phyloP scores from a whole-genome alignment of 2,329 filamentous ascomycete species.

The Apiospora malaysiana region DNA sequence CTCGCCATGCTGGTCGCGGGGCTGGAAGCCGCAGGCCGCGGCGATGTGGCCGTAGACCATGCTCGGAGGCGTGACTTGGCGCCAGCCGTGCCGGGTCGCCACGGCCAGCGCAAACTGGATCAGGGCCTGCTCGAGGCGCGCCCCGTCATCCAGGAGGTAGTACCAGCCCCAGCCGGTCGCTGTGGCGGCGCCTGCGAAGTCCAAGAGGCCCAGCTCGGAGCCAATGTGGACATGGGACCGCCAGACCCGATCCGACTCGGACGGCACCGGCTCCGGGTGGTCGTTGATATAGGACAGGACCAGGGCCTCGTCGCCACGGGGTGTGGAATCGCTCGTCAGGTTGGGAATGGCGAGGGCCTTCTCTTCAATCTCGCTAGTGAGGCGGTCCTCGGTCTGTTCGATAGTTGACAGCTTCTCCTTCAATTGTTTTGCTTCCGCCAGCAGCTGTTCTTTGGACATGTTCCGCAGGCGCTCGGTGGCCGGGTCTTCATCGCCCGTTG shows the following conservation, averaged over 20 bases:
- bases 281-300: conserved; percentile 82
- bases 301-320: conserved; percentile 68
- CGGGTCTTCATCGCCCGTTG: conserved; percentile 50
- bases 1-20: conserved; percentile 87
- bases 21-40: conserved; percentile 91
- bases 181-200: conserved; percentile 82
- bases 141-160: conserved; percentile 89
- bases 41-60: conserved; percentile 93
- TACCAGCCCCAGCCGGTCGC: conserved; percentile 98
- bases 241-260: conserved; percentile 54
- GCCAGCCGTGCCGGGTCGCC: conserved; percentile 78
- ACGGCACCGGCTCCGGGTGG: conserved; percentile 52
- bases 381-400: conserved; percentile 64
- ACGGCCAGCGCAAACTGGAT: conserved; percentile 82
- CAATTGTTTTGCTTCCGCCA: conserved; percentile 67
- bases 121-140: conserved; percentile 92
- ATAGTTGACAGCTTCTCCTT: conserved; percentile 68
- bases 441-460: conserved; percentile 55
- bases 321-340: conserved; percentile 78
- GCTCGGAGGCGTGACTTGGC: conserved; percentile 80
- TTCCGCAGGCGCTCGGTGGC: conserved; percentile 33
- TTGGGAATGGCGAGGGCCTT: conserved; percentile 86
- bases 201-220: conserved; percentile 82
- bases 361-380: conserved; percentile 70
- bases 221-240: conserved; percentile 88